A percentile compares a stretch with the other conserved stretches of the same genome.
Conservation (phyloP, 202 grass and related monocot species). For the Zoysia matrella region DNA sequence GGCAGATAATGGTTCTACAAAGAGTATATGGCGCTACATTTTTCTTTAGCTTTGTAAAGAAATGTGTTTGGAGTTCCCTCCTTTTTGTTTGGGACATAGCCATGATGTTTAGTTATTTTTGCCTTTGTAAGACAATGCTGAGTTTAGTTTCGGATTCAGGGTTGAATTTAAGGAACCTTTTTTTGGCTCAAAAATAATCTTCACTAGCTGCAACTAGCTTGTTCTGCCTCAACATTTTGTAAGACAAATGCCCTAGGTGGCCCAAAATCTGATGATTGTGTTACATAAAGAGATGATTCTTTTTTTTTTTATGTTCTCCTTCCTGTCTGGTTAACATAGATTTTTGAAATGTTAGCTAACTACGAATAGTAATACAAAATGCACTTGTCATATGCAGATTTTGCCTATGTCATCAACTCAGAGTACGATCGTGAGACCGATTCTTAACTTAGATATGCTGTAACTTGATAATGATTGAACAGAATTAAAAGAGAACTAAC, state of each 20-base stretch:
- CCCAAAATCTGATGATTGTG: too few species aligned
- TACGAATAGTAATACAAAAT: not conserved
- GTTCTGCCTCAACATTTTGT: too few species aligned
- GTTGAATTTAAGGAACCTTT: constrained; percentile 2
- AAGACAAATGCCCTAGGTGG: too few species aligned
- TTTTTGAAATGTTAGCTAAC: not conserved
- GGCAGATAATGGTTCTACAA: constrained; percentile 21
- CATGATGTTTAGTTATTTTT: not conserved
- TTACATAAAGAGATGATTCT: too few species aligned
- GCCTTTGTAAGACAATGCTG: not conserved
- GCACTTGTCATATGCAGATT: not conserved
- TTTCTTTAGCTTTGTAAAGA: not conserved
- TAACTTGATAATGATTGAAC: not conserved
- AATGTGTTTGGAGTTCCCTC: constrained; percentile 22
- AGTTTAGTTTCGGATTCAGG: not conserved
- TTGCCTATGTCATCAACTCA: not conserved
- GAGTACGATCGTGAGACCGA: not conserved
- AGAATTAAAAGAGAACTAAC: not conserved
- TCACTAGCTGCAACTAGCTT: too few species aligned
- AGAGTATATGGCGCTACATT: constrained; percentile 8
- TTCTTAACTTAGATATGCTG: not conserved
- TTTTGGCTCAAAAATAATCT: not conserved
- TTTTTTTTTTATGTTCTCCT: not conserved
- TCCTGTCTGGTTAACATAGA: not conserved
- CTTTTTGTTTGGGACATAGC: not conserved